These are phyloP conservation scores for Cichorium intybus DNA, from an alignment of 140 eudicot species.

Conservation along the genomic window DNA sequence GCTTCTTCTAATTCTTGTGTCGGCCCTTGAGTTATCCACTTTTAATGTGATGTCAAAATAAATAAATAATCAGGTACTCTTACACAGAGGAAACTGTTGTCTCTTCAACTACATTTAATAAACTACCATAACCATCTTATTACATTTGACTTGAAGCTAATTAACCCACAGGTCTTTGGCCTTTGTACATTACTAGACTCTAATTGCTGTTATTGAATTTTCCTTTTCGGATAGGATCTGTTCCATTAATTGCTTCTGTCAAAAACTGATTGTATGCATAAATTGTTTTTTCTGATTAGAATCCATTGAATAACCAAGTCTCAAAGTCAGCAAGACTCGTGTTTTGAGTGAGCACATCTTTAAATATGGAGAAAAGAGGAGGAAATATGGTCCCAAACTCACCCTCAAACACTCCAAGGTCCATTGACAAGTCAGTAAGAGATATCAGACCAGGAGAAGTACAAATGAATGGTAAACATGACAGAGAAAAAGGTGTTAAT, in stretches of 20 bases:
- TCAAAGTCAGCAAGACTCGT: conserved; percentile 8
- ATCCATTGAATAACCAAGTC: neutral
- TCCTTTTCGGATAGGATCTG: neutral
- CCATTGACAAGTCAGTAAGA: conserved; percentile 60
- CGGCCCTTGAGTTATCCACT: no score
- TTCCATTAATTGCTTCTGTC: neutral
- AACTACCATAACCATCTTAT: no score
- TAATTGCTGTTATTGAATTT: conserved; percentile 12
- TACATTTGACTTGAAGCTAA: no score
- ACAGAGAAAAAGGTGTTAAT: conserved; percentile 91
- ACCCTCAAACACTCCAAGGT: conserved; percentile 77
- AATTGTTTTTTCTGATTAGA: neutral
- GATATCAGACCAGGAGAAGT: conserved; percentile 81
- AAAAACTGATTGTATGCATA: conserved; percentile 18
- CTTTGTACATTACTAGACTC: neutral
- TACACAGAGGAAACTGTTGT: no score
- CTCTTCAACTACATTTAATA: no score
- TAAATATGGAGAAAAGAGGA: conserved; percentile 56
- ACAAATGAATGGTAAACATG: conserved; percentile 51
- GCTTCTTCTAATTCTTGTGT: no score
- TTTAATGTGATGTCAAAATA: no score
- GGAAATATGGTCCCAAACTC: conserved; percentile 53
- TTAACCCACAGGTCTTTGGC: no score
- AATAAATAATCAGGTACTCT: no score
- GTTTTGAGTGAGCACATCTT: conserved; percentile 16